phyloP scores from a whole-genome alignment of 495 filamentous ascomycete genomes.

The Sordaria brevicollis region DNA sequence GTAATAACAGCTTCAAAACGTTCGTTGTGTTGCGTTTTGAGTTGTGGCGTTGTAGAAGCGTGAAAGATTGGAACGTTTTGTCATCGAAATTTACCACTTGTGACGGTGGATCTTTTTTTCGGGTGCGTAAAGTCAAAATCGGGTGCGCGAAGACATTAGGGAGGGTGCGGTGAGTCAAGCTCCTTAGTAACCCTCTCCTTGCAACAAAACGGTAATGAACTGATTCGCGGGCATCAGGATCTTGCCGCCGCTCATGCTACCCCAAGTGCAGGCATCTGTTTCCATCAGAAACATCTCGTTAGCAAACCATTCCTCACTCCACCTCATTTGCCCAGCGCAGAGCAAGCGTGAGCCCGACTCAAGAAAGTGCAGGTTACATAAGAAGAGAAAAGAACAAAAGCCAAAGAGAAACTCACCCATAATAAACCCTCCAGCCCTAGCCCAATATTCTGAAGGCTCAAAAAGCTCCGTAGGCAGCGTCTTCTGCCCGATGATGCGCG shows the following conservation, averaged over 20 bases:
- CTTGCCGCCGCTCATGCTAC: not conserved
- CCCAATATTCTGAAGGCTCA: not conserved
- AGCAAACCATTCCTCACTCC: not conserved
- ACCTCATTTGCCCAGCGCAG: no score
- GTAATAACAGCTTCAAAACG: no score
- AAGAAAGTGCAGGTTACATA: no score
- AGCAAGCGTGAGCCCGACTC: no score
- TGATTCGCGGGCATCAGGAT: not conserved
- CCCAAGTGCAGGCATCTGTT: not conserved
- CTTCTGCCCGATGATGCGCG: not conserved
- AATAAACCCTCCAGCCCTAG: not conserved
- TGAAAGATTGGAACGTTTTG: no score
- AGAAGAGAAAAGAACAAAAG: not conserved
- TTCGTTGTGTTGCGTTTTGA: no score
- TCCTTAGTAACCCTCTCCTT: not conserved
- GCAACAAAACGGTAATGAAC: not conserved
- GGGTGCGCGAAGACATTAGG: no score
- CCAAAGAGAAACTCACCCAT: not conserved
- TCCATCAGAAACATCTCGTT: not conserved
- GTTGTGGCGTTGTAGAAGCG: no score
- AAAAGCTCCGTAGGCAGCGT: not conserved
- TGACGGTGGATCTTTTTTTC: no score
- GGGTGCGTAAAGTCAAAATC: no score
- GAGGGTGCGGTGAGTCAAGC: no score
- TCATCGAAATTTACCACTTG: no score